These are phyloP conservation scores for Xylaria venustula DNA, from an alignment of 495 filamentous ascomycete genomes.

Conservation along the genomic window DNA sequence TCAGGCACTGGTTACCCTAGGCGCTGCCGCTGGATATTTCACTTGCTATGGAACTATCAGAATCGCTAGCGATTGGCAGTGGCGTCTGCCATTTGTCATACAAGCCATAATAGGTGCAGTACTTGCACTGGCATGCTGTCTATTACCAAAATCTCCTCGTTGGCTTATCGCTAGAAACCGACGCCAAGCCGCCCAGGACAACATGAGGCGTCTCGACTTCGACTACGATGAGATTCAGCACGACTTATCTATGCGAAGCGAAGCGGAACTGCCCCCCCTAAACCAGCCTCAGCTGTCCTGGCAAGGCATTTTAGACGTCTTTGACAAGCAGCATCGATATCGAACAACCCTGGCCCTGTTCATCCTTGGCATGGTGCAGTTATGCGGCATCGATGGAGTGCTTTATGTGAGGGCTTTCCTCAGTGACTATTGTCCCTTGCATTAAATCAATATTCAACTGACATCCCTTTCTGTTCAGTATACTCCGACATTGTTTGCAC, in stretches of 20 bases:
- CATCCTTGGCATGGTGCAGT: conserved; percentile 49
- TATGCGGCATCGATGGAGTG: conserved; percentile 52
- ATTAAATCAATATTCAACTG: neutral
- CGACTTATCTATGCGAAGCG: conserved; percentile 31
- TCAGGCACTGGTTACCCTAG: conserved; percentile 54
- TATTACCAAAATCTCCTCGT: conserved; percentile 42
- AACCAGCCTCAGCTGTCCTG: conserved; percentile 36
- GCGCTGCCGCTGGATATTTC: conserved; percentile 58
- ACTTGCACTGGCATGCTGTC: conserved; percentile 35
- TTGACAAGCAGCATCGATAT: conserved; percentile 34
- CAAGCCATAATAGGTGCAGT: conserved; percentile 42
- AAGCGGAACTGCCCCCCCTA: conserved; percentile 43
- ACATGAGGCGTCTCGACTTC: conserved; percentile 49
- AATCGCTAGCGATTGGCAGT: conserved; percentile 52
- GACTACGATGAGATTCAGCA: too few relatives aligned
- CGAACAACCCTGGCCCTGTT: conserved; percentile 47
- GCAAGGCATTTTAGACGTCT: conserved; percentile 19
- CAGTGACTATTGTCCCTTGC: too few relatives aligned
- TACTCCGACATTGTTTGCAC: conserved; percentile 51
- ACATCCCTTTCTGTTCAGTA: too few relatives aligned
- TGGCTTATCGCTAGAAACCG: conserved; percentile 40
- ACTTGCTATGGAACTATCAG: conserved; percentile 55
- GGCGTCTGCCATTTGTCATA: conserved; percentile 55
- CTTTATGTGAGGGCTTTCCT: conserved; percentile 43
- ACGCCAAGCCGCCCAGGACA: conserved; percentile 30